Base-by-base conservation (phyloP, 148 eudicot species). In the Rhododendron ovatum region DNA sequence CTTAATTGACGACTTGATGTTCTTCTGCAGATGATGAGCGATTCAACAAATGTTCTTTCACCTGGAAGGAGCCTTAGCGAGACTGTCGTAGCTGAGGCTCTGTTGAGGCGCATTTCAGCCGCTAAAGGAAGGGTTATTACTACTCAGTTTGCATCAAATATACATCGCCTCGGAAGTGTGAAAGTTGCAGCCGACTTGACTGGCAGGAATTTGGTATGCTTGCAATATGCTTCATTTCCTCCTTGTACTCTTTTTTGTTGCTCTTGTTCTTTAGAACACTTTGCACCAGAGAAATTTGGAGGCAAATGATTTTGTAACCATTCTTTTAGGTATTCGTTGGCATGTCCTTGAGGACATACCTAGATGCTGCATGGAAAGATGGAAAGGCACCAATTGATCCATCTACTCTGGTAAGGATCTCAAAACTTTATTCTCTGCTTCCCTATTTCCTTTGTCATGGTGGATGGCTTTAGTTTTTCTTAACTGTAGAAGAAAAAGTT, bases 311-410 rank as follows among this genome's bases (percentile, higher is more conserved):
- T 51, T 89, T 73, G 59, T 75, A 22, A 20, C 55, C 77, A 82
- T 53, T 82, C 28, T 86, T 51, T 84, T 87, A 97, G 99, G 99
- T 94, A 55, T 95, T 97, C 84, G 98, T 95, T 84, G 99, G 99
- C 76, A 94, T 95, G 99, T 92, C 99, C 82, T 87, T 97, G 79
- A 93, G 98, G 89, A 94, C 99, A 50, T 97, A 95, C 90, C 91
- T 97, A 85, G 99, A 97, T 67, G 99, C 99, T 89, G 99, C 99
- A 53, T 97, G 96, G 96, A 95, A 88, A 91, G 98, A 97, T 91
- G 98, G 99, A 82, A 93, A 91, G 88, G 98, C 99, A 87, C 95
- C 98, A 86, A 94, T 97, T 89, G 99, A 97, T 89, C 99, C 98
- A n/a, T 95, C 99, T 84, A 95, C 98, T 84, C 88, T 97, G 92